A percentile compares a stretch with the other conserved stretches of the same genome.
phyloP scores from a whole-genome alignment of 257 asterid genomes.

The Primulina tabacum region DNA sequence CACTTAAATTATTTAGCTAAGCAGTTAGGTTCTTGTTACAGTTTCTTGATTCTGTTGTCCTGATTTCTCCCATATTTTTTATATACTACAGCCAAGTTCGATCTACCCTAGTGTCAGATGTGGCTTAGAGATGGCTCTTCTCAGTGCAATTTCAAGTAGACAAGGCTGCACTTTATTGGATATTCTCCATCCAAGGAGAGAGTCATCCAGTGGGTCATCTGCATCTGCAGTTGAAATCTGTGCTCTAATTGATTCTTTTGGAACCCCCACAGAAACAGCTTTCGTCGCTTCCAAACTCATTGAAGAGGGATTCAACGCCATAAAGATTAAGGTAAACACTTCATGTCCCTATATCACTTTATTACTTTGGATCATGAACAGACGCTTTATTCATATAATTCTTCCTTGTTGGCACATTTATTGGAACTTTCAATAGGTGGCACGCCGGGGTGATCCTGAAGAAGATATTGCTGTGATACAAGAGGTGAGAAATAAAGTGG shows the following conservation, averaged over 20 bases:
- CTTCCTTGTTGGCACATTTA: not conserved
- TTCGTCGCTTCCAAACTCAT: slow-evolving; percentile 59
- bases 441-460: slow-evolving; percentile 63
- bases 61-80: slow-evolving; percentile 21
- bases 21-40: not conserved
- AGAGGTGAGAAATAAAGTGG: slow-evolving; percentile 80
- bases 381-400: not conserved
- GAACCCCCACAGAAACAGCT: slow-evolving; percentile 72
- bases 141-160: slow-evolving; percentile 70
- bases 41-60: slow-evolving; percentile 19
- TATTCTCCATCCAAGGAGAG: slow-evolving; percentile 48
- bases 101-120: slow-evolving; percentile 91
- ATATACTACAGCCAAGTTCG: slow-evolving; percentile 65
- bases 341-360: not conserved
- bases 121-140: slow-evolving; percentile 94
- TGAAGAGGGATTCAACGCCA: slow-evolving; percentile 75
- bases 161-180: slow-evolving; percentile 58
- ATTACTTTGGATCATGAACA: not conserved
- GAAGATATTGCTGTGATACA: slow-evolving; percentile 75
- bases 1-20: not conserved
- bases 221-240: slow-evolving; percentile 58
- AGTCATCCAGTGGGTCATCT: slow-evolving; percentile 34
- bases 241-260: slow-evolving; percentile 81
- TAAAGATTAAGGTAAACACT: slow-evolving; percentile 68
- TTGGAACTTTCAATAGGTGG: slow-evolving; percentile 48